Percentiles rank a stretch among this genome's conserved stretches.
phyloP scores from a whole-genome alignment of 2,329 filamentous ascomycete genomes.

The Lecanicillium sp. region DNA sequence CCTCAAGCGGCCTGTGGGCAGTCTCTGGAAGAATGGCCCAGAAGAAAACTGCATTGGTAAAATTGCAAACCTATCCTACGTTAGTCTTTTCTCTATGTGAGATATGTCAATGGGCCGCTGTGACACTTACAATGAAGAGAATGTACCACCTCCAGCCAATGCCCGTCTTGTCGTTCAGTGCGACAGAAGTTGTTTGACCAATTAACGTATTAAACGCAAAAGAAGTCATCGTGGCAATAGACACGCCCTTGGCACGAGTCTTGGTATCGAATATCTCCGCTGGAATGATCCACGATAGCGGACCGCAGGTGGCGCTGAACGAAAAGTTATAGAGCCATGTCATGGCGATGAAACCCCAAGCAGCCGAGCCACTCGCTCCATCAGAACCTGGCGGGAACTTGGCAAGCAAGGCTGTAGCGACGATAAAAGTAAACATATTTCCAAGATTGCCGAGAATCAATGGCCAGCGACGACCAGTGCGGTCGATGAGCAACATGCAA shows the following conservation, averaged over 20 bases:
- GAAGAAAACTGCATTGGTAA: constrained; percentile 42
- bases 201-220: constrained; percentile 76
- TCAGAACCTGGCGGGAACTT: constrained; percentile 43
- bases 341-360: constrained; percentile 64
- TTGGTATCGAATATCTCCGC: constrained; percentile 73
- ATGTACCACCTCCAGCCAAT: constrained; percentile 41
- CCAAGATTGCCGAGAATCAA: constrained; percentile 65
- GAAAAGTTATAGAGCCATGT: constrained; percentile 79
- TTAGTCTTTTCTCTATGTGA: too few species aligned
- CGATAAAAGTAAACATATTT: constrained; percentile 64
- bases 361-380: constrained; percentile 33
- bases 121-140: constrained; percentile 27
- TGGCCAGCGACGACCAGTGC: constrained; percentile 62
- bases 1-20: constrained; percentile 54
- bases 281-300: constrained; percentile 52
- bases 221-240: constrained; percentile 63
- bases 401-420: constrained; percentile 42
- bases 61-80: constrained; percentile 47
- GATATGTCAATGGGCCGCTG: too few species aligned
- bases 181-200: constrained; percentile 52
- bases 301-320: constrained; percentile 64
- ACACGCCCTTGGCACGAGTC: constrained; percentile 67
- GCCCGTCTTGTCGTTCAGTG: constrained; percentile 24
- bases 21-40: constrained; percentile 62
- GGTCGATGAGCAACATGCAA: constrained; percentile 64